Evolutionary conservation across 2,329 filamentous ascomycete species (phyloP).

Genomic region (Exophiala sp.): DNA sequence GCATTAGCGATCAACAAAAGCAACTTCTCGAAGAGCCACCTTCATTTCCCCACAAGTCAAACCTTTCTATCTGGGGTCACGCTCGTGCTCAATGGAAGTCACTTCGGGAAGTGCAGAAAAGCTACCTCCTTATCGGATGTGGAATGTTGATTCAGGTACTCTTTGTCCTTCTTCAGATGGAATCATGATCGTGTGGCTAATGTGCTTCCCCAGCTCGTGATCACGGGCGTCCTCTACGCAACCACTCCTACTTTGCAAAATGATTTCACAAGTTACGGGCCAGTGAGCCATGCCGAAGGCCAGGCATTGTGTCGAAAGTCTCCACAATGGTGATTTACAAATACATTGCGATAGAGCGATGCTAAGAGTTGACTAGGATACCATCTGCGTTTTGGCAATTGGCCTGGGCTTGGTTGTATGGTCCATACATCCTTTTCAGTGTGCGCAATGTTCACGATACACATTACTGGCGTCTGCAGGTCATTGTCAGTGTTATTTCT

Average conservation of each 20-base stretch:
- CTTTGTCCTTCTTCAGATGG: too few relatives aligned
- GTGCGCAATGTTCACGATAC: conserved; percentile 58
- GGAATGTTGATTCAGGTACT: conserved; percentile 2
- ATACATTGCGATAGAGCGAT: too few relatives aligned
- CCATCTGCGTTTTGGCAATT: conserved; percentile 62
- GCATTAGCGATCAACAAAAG: conserved; percentile 4
- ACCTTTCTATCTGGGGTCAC: background rate
- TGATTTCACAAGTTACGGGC: conserved; percentile 7
- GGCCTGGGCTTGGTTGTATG: conserved; percentile 60
- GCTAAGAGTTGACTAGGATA: conserved; percentile 32
- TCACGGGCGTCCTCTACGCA: conserved; percentile 4
- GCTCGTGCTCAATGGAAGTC: background rate
- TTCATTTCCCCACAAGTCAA: background rate
- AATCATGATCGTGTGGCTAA: too few relatives aligned
- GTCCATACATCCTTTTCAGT: conserved; percentile 57
- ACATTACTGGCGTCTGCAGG: conserved; percentile 61
- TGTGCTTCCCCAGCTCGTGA: background rate
- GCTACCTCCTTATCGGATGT: conserved; percentile 1
- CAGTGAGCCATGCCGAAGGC: conserved; percentile 5
- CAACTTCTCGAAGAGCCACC: background rate
- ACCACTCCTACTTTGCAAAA: conserved; percentile 4
- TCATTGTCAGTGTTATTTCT: conserved; percentile 44
- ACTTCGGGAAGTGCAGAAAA: background rate
- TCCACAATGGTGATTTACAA: conserved; percentile 30
- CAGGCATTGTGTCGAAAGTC: conserved; percentile 12